phyloP scores from a whole-genome alignment of 2,329 filamentous ascomycete genomes.

The Neopestalotiopsis sp. region DNA sequence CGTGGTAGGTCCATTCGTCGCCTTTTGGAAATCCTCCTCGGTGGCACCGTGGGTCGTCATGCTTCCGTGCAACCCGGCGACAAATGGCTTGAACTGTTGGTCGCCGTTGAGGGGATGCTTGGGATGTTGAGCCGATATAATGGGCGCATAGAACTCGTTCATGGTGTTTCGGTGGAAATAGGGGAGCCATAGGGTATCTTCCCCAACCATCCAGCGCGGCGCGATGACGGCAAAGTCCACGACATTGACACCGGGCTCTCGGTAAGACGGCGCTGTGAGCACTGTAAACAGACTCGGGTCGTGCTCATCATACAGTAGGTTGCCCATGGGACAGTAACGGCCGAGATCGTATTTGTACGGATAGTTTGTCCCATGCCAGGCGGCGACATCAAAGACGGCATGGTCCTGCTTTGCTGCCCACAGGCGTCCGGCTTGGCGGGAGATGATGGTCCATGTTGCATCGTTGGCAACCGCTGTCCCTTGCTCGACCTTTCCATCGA shows the following conservation, averaged over 20 bases:
- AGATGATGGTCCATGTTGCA: slow-evolving; percentile 46
- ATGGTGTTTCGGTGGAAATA: slow-evolving; percentile 77
- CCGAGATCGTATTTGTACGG: slow-evolving; percentile 84
- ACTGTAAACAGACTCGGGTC: slow-evolving; percentile 82
- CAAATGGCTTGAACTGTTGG: slow-evolving; percentile 61
- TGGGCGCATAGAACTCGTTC: slow-evolving; percentile 69
- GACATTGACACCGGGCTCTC: slow-evolving; percentile 65
- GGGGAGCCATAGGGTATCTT: slow-evolving; percentile 74
- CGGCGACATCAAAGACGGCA: slow-evolving; percentile 79
- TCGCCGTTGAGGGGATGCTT: slow-evolving; percentile 49
- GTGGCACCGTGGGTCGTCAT: slow-evolving; percentile 67
- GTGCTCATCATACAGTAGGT: slow-evolving; percentile 77
- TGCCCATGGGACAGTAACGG: slow-evolving; percentile 77
- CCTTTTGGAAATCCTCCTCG: slow-evolving; percentile 14
- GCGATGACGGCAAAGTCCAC: slow-evolving; percentile 78
- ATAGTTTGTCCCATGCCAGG: slow-evolving; percentile 82
- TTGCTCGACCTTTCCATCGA: slow-evolving; percentile 62
- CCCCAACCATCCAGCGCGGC: slow-evolving; percentile 72
- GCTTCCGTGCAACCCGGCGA: slow-evolving; percentile 70
- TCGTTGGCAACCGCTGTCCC: slow-evolving; percentile 43
- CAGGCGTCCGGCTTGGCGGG: slow-evolving; percentile 45
- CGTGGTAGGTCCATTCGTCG: background rate
- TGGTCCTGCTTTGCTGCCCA: slow-evolving; percentile 71
- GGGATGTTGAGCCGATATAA: slow-evolving; percentile 66
- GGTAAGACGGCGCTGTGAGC: slow-evolving; percentile 66